phyloP scores from a whole-genome alignment of 805 yeast species.

The Cyberlindnera galapagoensis region DNA sequence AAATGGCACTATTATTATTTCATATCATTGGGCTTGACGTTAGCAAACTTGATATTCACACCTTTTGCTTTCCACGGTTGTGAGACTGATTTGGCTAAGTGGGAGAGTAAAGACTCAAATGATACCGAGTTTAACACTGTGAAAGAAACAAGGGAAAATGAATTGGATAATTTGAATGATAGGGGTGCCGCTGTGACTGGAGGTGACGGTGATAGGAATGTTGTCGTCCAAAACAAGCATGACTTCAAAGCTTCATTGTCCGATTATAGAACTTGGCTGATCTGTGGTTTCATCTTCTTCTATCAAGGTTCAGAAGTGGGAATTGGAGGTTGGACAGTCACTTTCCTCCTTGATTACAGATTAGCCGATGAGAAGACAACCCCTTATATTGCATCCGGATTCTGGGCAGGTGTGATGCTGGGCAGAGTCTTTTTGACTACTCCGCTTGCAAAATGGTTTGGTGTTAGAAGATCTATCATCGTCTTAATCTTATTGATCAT shows the following conservation, averaged over 20 bases:
- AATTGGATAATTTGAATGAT: background rate
- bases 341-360: constrained; percentile 48
- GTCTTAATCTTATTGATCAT: constrained; percentile 31
- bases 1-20: constrained; percentile 50
- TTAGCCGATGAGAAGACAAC: constrained; percentile 33
- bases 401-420: constrained; percentile 58
- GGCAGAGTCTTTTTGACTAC: constrained; percentile 49
- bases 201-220: too few species aligned
- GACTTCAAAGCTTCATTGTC: constrained; percentile 30
- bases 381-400: constrained; percentile 59
- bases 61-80: constrained; percentile 39
- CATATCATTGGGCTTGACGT: constrained; percentile 40
- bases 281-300: constrained; percentile 46
- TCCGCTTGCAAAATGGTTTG: constrained; percentile 31
- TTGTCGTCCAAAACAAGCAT: constrained; percentile 10
- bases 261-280: constrained; percentile 41
- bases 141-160: background rate
- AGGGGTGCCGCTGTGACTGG: too few species aligned
- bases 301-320: constrained; percentile 63
- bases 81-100: constrained; percentile 32
- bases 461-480: constrained; percentile 39
- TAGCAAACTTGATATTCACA: constrained; percentile 27
- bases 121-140: background rate
- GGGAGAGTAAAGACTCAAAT: constrained; percentile 7
- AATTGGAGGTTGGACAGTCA: constrained; percentile 60